phyloP scores from a whole-genome alignment of 352 stramenopile species.

The Phytophthora melonis region DNA sequence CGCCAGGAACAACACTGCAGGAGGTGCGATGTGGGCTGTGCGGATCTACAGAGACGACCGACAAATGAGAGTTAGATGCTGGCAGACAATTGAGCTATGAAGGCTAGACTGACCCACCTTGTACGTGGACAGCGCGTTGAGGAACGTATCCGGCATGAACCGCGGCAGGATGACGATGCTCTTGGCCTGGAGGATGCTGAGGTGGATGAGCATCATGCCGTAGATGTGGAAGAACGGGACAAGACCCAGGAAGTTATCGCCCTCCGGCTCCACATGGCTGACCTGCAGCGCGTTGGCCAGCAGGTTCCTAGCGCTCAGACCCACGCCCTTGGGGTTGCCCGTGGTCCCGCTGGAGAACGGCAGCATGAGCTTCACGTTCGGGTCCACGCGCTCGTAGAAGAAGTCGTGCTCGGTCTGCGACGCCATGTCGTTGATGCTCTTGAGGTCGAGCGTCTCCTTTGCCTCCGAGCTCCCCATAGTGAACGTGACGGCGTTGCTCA shows the following conservation, averaged over 20 bases:
- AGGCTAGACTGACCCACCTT: constrained; percentile 36
- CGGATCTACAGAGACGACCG: constrained; percentile 37
- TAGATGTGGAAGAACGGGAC: constrained; percentile 98
- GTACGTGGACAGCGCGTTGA: constrained; percentile 74
- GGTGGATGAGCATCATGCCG: constrained; percentile 86
- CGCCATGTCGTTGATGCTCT: constrained; percentile 53
- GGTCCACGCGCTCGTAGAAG: constrained; percentile 59
- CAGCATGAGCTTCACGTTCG: constrained; percentile 66
- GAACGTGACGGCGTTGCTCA: constrained; percentile 45
- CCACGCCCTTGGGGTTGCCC: constrained; percentile 82
- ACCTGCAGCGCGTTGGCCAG: constrained; percentile 91
- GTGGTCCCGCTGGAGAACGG: constrained; percentile 96
- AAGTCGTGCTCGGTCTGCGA: constrained; percentile 50
- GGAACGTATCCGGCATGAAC: constrained; percentile 93
- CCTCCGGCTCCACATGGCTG: constrained; percentile 66
- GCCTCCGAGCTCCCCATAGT: constrained; percentile 40
- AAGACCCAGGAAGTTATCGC: constrained; percentile 58
- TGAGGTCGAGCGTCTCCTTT: constrained; percentile 22
- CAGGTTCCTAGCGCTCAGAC: constrained; percentile 91
- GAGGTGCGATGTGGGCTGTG: constrained; percentile 81
- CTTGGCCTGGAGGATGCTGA: constrained; percentile 81
- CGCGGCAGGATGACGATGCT: constrained; percentile 87
- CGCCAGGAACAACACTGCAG: constrained; percentile 43
- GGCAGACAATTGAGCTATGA: not conserved
- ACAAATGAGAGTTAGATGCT: not conserved